Percentiles rank a stretch among this genome's conserved stretches.
Evolutionary conservation across 106 monocot species (phyloP).

Genomic region (Amphibolis antarctica): DNA sequence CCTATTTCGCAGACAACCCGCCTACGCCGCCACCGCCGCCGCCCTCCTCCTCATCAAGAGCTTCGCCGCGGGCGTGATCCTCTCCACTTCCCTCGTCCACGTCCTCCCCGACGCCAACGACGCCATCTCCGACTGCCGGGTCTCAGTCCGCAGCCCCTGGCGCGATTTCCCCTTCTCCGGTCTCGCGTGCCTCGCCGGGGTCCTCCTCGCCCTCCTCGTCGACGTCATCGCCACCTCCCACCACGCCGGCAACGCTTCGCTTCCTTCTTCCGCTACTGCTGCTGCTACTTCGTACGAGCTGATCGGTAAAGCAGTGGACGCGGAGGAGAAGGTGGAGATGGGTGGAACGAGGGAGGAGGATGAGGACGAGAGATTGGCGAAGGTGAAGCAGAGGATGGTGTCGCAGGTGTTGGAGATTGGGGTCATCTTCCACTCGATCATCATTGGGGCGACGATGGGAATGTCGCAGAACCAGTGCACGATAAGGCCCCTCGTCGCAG

Average conservation of each 20-base stretch:
- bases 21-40: constrained; percentile 24
- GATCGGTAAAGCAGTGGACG: constrained; percentile 5
- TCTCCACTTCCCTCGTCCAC: constrained; percentile 91
- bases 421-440: constrained; percentile 91
- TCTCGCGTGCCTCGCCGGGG: constrained; percentile 55
- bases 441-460: constrained; percentile 87
- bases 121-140: constrained; percentile 61
- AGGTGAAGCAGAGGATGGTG: constrained; percentile 84
- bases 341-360: constrained; percentile 9
- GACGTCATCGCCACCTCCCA: constrained; percentile 72
- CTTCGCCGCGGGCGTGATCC: constrained; percentile 90
- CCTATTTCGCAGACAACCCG: constrained; percentile 35
- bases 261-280: no score
- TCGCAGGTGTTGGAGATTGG: constrained; percentile 89
- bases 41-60: constrained; percentile 81
- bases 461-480: constrained; percentile 92
- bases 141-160: constrained; percentile 59
- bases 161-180: constrained; percentile 93
- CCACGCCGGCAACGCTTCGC: background rate
- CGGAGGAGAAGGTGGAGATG: constrained; percentile 2
- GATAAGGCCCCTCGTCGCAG: constrained; percentile 70
- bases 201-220: constrained; percentile 78
- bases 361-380: constrained; percentile 49
- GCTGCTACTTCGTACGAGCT: background rate
- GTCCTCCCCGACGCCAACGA: constrained; percentile 89